Percentiles rank a stretch among this genome's conserved stretches.
These are phyloP conservation scores for Buxus sempervirens DNA, from an alignment of 164 flowering plant species.

Conservation along the genomic window DNA sequence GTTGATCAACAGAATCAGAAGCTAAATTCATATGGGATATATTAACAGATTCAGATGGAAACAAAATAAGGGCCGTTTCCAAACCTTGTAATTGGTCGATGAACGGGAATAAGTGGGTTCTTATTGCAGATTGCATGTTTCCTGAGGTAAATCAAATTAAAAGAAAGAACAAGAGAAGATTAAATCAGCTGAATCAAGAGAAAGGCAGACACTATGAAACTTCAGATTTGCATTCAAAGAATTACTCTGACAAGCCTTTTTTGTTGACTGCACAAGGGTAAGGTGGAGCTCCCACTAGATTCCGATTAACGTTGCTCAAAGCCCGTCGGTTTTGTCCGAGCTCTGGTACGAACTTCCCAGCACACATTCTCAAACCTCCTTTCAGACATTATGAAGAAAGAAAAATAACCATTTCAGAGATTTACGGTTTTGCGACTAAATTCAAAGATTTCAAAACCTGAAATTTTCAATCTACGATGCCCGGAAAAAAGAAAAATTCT, in stretches of 20 bases:
- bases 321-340: constrained; percentile 61
- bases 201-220: constrained; percentile 1
- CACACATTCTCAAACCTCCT: constrained; percentile 34
- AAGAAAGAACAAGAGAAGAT: not conserved
- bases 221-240: constrained; percentile 13
- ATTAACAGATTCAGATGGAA: constrained; percentile 9
- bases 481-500: not conserved
- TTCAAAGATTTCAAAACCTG: not conserved
- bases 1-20: not conserved
- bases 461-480: not conserved
- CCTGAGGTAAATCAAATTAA: constrained; percentile 22
- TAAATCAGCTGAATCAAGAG: not conserved
- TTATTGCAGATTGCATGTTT: constrained; percentile 35
- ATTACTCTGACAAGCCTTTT: constrained; percentile 48
- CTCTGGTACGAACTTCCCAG: constrained; percentile 33
- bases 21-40: not conserved
- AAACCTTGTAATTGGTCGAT: constrained; percentile 79
- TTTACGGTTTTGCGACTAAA: constrained; percentile 8
- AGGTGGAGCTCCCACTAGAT: constrained; percentile 55
- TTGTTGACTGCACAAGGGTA: constrained; percentile 53
- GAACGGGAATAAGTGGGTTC: constrained; percentile 39
- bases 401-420: not conserved
- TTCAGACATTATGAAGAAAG: constrained; percentile 3
- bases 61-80: constrained; percentile 10
- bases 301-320: constrained; percentile 51